Base-by-base conservation (phyloP, 805 yeast species). In the Wickerhamomyces bovis region DNA sequence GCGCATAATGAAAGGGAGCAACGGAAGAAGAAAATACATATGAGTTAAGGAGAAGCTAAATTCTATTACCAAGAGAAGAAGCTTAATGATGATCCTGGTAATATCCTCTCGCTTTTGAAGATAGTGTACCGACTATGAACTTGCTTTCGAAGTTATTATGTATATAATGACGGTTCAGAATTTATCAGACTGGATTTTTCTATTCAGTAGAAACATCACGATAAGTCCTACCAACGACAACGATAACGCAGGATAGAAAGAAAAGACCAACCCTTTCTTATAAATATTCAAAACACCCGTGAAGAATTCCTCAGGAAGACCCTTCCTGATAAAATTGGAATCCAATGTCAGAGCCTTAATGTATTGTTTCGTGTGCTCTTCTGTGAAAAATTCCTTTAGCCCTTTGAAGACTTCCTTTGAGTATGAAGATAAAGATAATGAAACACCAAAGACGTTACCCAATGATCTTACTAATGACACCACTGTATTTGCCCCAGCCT, bases 401-500 rank as follows among this genome's bases (percentile, higher is more conserved):
- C 64, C 65, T 12, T 47, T 41, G 7, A 49, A 44, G n/a, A 69
- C 54, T 4, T 59, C 54, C 31, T 53, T 57, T 22, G 64, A 60
- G 47, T 69, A 70, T 1, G 67, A 49, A 16, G 67, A 57, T 19
- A 71, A 51, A 1, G 70, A 57, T 13, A 70, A 52, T 15, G 76
- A 73, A 9, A 69, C 72, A 38, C 77, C 75, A 10, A 68, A 52
- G 13, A 70, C 75, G 42, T 69, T 67, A 11, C 77, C 77, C 42
- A 71, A 51, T 2, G 76, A 70, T 47, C 72, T 63, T 41, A 71
- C 67, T 42, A 72, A 57, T 42, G 71, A 72, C 33, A 67, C 71
- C 63, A 69, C 72, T 16, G 77, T 73, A 13, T 72, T 70, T 15
- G 73, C 72, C 35, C 70, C 56, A 2, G 76, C 76, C 49, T 73